Conservation (phyloP, 2,329 filamentous ascomycete genomes). For the Xenoacremonium recifei region DNA sequence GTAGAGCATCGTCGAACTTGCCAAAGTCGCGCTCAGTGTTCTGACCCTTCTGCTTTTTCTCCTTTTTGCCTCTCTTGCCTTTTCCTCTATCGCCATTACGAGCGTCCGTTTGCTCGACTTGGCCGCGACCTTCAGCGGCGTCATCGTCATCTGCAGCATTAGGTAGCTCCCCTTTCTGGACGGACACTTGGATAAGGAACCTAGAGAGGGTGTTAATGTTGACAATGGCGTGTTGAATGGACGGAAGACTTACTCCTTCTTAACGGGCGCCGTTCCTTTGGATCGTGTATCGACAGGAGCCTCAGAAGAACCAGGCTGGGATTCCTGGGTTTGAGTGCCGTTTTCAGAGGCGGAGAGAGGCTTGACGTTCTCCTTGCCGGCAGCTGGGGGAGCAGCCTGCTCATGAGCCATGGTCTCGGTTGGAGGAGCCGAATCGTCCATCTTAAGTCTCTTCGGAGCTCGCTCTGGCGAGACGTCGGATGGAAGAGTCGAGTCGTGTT, state of each 20-base stretch:
- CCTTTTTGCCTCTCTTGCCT: slow-evolving; percentile 35
- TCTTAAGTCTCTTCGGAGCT: slow-evolving; percentile 59
- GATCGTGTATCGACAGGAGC: slow-evolving; percentile 29
- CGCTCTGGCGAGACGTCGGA: no score
- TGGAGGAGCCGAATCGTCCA: slow-evolving; percentile 35
- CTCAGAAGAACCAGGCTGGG: slow-evolving; percentile 7
- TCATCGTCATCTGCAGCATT: slow-evolving; percentile 42
- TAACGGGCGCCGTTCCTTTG: slow-evolving; percentile 68
- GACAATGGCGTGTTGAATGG: no score
- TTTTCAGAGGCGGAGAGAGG: slow-evolving; percentile 15
- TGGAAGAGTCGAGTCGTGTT: no score
- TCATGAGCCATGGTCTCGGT: slow-evolving; percentile 3
- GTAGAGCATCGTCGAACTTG: slow-evolving; percentile 71
- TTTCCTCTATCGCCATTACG: slow-evolving; percentile 58
- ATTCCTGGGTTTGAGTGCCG: slow-evolving; percentile 6
- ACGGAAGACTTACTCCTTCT: slow-evolving; percentile 70
- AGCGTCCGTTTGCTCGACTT: slow-evolving; percentile 33
- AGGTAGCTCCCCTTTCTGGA: slow-evolving; percentile 20
- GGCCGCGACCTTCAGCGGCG: slow-evolving; percentile 44
- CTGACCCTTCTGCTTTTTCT: slow-evolving; percentile 60
- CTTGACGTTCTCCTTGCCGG: slow-evolving; percentile 12
- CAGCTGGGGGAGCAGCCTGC: slow-evolving; percentile 11
- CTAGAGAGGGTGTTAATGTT: slow-evolving; percentile 30
- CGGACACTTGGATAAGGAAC: slow-evolving; percentile 40
- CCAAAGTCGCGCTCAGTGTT: slow-evolving; percentile 84